Evolutionary conservation across 2,329 filamentous ascomycete genomes (phyloP), one percentile per base, ranked within the genome.

Genomic region (Alternaria burnsii): DNA sequence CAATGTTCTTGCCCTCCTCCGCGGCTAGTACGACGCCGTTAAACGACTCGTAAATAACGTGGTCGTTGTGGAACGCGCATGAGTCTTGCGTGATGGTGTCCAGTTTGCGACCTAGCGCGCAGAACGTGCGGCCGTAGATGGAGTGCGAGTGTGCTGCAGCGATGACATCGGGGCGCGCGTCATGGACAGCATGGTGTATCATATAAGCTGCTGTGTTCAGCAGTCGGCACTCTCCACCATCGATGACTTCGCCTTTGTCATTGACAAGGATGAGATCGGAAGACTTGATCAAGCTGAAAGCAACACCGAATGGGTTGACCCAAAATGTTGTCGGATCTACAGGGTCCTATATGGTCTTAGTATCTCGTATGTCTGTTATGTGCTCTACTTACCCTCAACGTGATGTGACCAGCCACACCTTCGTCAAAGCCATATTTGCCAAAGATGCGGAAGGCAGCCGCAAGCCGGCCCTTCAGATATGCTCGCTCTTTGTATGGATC

Each of bases 181-280:
- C 81, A 70, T 88, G 86, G 3, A 88, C 84, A 18, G 85, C 86
- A 4, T 84, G 82, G 71, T 88, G 86, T 55, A 89, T 88, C 72
- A 86, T 84, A 67, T 87, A 88, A 1, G 86, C 86, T 51, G 82
- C 81, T 73, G 80, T 52, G 73, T 79, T 78, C 50, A 79, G 67
- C 22, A 78, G 60, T 20, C 74, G 66, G 28, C 68, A 70, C 46
- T 71, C 68, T 10, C 88, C 89, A 4, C 89, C 88, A 11, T 87
- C 88, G 32, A 91, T 84, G 24, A 91, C 83, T 24, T 86, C 78
- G 2, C 89, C 89, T 0, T 83, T 74, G 52, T 87, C 82, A 67
- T 89, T 82, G 1, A 91, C 88, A 16, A 85, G 86, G 55, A 91
- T 90, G n/a, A 92, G 82, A 65, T 91, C 88, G 0, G 86, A 88